phyloP scores from a whole-genome alignment of 352 stramenopile genomes.

The Phytophthora pseudosyringae region DNA sequence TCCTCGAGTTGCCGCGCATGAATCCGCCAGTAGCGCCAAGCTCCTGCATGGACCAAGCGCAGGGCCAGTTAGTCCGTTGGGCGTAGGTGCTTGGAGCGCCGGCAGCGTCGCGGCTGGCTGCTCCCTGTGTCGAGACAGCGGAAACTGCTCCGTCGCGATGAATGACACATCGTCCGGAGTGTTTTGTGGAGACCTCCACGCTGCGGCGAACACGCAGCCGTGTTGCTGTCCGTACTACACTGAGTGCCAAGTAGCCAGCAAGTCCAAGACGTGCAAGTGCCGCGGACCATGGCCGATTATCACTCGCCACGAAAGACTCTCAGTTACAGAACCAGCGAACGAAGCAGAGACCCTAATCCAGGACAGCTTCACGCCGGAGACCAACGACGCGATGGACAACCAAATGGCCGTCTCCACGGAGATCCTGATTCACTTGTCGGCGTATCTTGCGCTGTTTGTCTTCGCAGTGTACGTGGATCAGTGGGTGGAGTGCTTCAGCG shows the following conservation, averaged over 20 bases:
- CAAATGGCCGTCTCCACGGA: constrained; percentile 46
- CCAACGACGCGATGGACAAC: constrained; percentile 10
- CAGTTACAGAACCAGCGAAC: constrained; percentile 14
- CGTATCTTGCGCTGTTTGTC: constrained; percentile 45
- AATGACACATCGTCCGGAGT: constrained; percentile 56
- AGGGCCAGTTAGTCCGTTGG: constrained; percentile 2
- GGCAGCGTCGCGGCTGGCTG: constrained; percentile 47
- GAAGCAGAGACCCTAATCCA: constrained; percentile 14
- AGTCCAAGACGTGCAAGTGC: constrained; percentile 59
- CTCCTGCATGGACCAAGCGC: constrained; percentile 3
- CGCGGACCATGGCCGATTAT: constrained; percentile 36
- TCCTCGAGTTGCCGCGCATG: neutral
- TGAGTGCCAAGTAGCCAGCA: constrained; percentile 68
- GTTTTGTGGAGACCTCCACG: constrained; percentile 71
- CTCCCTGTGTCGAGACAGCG: constrained; percentile 57
- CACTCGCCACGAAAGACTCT: constrained; percentile 30
- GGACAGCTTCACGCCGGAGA: constrained; percentile 5
- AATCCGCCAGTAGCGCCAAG: constrained; percentile 4
- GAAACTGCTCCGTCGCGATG: constrained; percentile 73
- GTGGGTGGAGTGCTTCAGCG: constrained; percentile 48
- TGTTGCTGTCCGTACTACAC: constrained; percentile 78
- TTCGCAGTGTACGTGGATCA: constrained; percentile 48
- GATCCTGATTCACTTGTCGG: constrained; percentile 46
- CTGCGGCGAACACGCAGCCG: constrained; percentile 37
- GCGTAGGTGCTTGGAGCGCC: constrained; percentile 6